Evolutionary conservation across 345 rosid genomes (phyloP).

Genomic region (Aethionema arabicum): DNA sequence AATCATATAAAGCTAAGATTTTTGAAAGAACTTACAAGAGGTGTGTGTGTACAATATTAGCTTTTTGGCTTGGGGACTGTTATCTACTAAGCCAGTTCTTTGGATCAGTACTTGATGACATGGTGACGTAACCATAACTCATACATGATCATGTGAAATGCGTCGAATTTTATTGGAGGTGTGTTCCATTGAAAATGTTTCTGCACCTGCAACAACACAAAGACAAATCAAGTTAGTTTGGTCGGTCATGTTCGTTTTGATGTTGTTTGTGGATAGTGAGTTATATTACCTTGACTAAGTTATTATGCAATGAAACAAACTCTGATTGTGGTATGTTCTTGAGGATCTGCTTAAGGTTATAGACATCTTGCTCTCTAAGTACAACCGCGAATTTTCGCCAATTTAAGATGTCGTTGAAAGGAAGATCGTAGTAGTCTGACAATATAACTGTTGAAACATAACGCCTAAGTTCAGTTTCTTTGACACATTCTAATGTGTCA

Average conservation of each 20-base stretch:
- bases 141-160: conserved; percentile 95
- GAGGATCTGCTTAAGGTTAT: conserved; percentile 71
- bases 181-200: conserved; percentile 96
- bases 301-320: conserved; percentile 65
- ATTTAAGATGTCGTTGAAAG: conserved; percentile 81
- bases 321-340: conserved; percentile 66
- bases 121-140: conserved; percentile 95
- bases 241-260: background rate
- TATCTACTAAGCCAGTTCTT: conserved; percentile 25
- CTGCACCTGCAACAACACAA: conserved; percentile 57
- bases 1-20: background rate
- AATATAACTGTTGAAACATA: conserved; percentile 63
- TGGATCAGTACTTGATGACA: conserved; percentile 67
- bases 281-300: conserved; percentile 68
- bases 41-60: conserved; percentile 27
- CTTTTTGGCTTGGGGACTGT: conserved; percentile 13
- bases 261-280: background rate
- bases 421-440: conserved; percentile 84
- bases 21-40: conserved; percentile 23
- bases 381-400: conserved; percentile 79
- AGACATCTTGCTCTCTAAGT: conserved; percentile 69
- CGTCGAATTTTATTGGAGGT: conserved; percentile 70
- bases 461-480: background rate
- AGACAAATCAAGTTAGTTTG: conserved; percentile 7
- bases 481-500: background rate